Evolutionary conservation across 805 yeast genomes (phyloP).

Genomic region (Wickerhamomyces sydowiorum): DNA sequence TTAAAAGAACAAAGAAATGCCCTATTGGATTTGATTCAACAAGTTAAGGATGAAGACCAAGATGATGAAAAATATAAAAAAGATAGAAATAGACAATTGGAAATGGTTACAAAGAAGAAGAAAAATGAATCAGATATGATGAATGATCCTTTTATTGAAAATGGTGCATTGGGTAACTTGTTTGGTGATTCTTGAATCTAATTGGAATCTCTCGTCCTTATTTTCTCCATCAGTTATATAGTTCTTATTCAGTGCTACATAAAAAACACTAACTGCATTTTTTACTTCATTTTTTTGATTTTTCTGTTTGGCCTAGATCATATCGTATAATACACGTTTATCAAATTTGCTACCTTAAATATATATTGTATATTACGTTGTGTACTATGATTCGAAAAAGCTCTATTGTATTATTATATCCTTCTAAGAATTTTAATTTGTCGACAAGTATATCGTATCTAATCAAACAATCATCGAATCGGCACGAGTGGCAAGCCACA

Average conservation of each 20-base stretch:
- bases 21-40: conserved; percentile 67
- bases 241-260: no score
- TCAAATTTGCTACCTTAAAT: no score
- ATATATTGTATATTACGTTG: no score
- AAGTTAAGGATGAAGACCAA: conserved; percentile 45
- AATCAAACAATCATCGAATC: no score
- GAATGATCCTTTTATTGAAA: conserved; percentile 70
- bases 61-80: conserved; percentile 38
- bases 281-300: no score
- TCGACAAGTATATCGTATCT: no score
- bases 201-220: background rate
- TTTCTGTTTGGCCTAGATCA: no score
- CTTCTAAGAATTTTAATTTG: background rate
- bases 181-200: conserved; percentile 36
- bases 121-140: conserved; percentile 45
- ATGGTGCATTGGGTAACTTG: conserved; percentile 56
- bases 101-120: conserved; percentile 44
- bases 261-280: no score
- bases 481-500: no score
- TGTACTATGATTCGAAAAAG: no score
- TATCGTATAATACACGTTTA: no score
- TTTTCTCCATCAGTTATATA: background rate
- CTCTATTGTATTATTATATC: background rate
- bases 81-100: conserved; percentile 49
- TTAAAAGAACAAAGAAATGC: conserved; percentile 77